phyloP scores from a whole-genome alignment of 345 rosid genomes.

The Ricinus communis region DNA sequence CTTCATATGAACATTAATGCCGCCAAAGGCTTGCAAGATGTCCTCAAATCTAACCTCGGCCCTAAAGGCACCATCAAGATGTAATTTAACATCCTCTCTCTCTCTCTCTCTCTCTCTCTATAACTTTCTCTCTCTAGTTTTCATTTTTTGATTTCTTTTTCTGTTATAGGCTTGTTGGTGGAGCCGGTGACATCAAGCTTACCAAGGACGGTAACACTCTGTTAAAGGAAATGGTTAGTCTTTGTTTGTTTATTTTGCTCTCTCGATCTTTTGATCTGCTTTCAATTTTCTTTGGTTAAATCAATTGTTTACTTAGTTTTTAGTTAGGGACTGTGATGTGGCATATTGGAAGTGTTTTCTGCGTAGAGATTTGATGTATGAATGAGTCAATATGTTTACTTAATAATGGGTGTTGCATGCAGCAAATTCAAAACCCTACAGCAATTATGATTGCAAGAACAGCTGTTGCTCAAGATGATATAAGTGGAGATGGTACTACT shows the following conservation, averaged over 20 bases:
- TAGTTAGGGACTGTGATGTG: not conserved
- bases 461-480: conserved; percentile 98
- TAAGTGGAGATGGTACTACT: conserved; percentile 96
- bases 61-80: conserved; percentile 99
- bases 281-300: not conserved
- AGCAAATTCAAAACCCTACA: conserved; percentile 99
- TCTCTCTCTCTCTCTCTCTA: not conserved
- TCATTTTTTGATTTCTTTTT: conserved; percentile 1
- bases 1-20: conserved; percentile 99
- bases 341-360: too few relatives aligned
- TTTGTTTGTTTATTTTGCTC: too few relatives aligned
- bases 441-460: conserved; percentile 99
- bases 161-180: conserved; percentile 82
- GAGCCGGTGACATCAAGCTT: conserved; percentile 95
- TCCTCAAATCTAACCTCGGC: conserved; percentile 89
- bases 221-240: conserved; percentile 83
- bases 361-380: not conserved
- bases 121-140: not conserved
- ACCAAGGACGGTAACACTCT: conserved; percentile 98
- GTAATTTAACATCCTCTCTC: conserved; percentile 40
- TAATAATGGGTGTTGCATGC: conserved; percentile 23
- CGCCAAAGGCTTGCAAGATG: conserved; percentile 94
- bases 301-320: not conserved
- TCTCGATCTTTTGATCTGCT: conserved; percentile 24
- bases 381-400: not conserved